Evolutionary conservation across 2,329 filamentous ascomycete species (phyloP), one percentile per base, ranked within the genome.

Genomic region (Coniochaeta sp.): DNA sequence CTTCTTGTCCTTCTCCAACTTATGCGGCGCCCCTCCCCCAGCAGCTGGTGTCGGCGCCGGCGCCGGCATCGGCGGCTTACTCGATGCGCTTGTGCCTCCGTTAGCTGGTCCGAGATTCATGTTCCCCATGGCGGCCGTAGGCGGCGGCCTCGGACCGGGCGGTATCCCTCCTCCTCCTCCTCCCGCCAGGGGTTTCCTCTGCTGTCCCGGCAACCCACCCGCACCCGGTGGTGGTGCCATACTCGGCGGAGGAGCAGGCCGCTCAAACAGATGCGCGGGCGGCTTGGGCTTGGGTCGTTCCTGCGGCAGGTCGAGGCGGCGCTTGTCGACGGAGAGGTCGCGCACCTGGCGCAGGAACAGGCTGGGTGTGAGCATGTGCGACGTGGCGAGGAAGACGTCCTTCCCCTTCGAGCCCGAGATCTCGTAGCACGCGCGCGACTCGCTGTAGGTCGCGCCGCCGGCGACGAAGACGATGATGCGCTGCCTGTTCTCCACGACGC

Each of bases 381-480:
- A 91, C 0, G 89, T 94, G 16, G 86, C 82, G 5, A 99, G 80
- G 65, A 95, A 89, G n/a, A 97, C 74, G 60, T 99, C 94, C 57
- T 87, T 83, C 50, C 82, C 83, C 46, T 83, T 83, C 48, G 83
- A 74, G 50, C 84, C 79, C 2, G 89, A 86, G 24, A 92, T 74
- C 61, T 96, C 90, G 65, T 97, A 97, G 71, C 94, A 99, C 12
- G 85, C 80, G 26, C 94, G 83, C 28, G 89, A 81, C 70, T 99
- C 94, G 5, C 89, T 91, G 66, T 92, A 96, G 0, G 94, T 97
- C 18, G 94, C 94, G 42, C 94, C 94, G 47, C 94, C 94, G 1
- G 92, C 94, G 79, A 97, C 86, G 66, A 96, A 97, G 14, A 97
- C 85, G 53, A 99, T 88, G 51, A 97, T 79, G 50, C 94, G 84